phyloP scores from a whole-genome alignment of 345 rosid species.

The Gossypium australe region DNA sequence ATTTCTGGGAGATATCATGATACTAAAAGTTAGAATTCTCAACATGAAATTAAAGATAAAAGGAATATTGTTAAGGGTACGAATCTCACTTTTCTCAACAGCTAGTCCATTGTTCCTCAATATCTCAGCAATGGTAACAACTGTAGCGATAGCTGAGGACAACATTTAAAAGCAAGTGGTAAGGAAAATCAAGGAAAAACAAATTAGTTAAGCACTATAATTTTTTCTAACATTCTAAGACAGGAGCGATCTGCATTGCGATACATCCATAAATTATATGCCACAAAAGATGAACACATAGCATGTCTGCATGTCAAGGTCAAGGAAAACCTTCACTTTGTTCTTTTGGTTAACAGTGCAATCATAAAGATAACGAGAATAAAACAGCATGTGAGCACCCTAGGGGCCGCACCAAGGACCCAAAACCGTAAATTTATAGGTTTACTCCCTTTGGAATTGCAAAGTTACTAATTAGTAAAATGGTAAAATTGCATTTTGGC shows the following conservation, averaged over 20 bases:
- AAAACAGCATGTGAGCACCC: neutral
- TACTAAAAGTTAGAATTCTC: neutral
- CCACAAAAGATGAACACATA: neutral
- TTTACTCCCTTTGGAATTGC: no score
- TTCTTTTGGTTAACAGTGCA: neutral
- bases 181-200: neutral
- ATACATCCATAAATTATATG: no score
- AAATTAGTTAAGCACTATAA: neutral
- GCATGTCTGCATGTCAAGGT: neutral
- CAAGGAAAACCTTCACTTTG: neutral
- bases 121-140: slow-evolving; percentile 74
- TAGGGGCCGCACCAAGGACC: no score
- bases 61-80: neutral
- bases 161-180: neutral
- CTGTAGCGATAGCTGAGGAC: slow-evolving; percentile 57
- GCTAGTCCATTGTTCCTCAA: slow-evolving; percentile 71
- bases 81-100: slow-evolving; percentile 53
- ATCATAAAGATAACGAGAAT: neutral
- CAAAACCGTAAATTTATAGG: no score
- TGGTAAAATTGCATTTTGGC: no score
- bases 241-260: no score
- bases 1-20: slow-evolving; percentile 28
- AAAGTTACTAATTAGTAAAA: no score
- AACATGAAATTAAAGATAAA: neutral
- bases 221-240: neutral